A percentile compares a stretch with the other conserved stretches of the same genome.
Conservation (phyloP, 306 rosid species). For the Vigna unguiculata region DNA sequence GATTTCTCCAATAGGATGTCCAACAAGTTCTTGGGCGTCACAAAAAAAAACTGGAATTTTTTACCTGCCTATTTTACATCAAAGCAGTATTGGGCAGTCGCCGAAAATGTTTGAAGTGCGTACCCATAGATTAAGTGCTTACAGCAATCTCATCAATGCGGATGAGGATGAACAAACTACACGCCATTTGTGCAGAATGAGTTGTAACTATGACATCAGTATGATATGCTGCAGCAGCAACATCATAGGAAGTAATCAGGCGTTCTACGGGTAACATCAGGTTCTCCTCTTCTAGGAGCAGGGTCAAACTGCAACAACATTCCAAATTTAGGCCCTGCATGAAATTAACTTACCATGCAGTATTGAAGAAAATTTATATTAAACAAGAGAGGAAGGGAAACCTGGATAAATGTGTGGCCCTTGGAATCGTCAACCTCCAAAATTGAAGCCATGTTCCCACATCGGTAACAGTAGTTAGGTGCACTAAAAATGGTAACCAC, state of each 20-base stretch:
- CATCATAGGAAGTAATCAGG: constrained; percentile 88
- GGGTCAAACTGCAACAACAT: constrained; percentile 77
- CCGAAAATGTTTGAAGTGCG: constrained; percentile 40
- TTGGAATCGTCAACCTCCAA: constrained; percentile 90
- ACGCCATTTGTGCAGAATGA: constrained; percentile 41
- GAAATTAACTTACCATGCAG: neutral
- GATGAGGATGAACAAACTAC: constrained; percentile 44
- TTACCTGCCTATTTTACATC: constrained; percentile 59
- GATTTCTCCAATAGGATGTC: constrained; percentile 50
- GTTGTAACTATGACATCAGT: constrained; percentile 6
- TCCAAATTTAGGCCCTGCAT: constrained; percentile 18
- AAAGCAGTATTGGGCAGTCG: constrained; percentile 44
- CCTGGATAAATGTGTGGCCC: constrained; percentile 90
- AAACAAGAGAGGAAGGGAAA: constrained; percentile 21
- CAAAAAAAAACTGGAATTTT: constrained; percentile 51
- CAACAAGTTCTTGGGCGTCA: constrained; percentile 53
- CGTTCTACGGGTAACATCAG: constrained; percentile 89
- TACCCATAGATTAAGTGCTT: constrained; percentile 46
- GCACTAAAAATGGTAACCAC: constrained; percentile 98
- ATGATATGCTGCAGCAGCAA: constrained; percentile 48
- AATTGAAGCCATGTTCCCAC: constrained; percentile 95
- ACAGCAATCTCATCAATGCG: constrained; percentile 50
- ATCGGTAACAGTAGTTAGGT: constrained; percentile 87
- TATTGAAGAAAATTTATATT: constrained; percentile 10
- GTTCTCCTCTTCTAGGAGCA: constrained; percentile 94